A percentile compares a stretch with the other conserved stretches of the same genome.
phyloP scores from a whole-genome alignment of 1,284 basidiomycete genomes.

The Malassezia arunalokei region DNA sequence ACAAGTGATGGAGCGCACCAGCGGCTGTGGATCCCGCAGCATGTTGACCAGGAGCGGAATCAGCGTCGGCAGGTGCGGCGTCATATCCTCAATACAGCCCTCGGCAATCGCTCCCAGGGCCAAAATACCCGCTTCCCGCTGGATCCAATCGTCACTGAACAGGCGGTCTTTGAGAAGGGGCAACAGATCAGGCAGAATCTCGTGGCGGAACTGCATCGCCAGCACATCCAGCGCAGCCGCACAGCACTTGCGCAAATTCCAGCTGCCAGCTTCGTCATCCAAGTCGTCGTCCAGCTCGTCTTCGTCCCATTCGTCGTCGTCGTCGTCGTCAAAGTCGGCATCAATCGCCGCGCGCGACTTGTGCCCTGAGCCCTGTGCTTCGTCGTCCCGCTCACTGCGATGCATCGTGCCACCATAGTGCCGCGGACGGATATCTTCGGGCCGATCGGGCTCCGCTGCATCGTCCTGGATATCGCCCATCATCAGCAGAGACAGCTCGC shows the following conservation, averaged over 20 bases:
- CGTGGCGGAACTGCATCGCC: conserved; percentile 76
- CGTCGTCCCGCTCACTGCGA: conserved; percentile 45
- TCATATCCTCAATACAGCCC: conserved; percentile 90
- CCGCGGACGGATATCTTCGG: conserved; percentile 80
- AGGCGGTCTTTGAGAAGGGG: conserved; percentile 84
- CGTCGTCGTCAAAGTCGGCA: conserved; percentile 47
- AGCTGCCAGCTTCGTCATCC: conserved; percentile 93
- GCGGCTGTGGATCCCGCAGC: conserved; percentile 83
- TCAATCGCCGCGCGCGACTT: conserved; percentile 29
- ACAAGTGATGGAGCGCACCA: conserved; percentile 95
- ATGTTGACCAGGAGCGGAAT: conserved; percentile 84
- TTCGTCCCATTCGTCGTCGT: conserved; percentile 62
- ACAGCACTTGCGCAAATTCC: conserved; percentile 96
- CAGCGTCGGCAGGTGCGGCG: conserved; percentile 81
- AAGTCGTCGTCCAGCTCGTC: conserved; percentile 74
- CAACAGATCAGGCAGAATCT: conserved; percentile 75
- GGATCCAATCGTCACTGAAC: conserved; percentile 84
- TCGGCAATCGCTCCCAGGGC: conserved; percentile 97
- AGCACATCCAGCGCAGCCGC: conserved; percentile 95
- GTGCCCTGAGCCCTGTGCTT: conserved; percentile 26
- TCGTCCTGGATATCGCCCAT: conserved; percentile 78
- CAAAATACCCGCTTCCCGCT: conserved; percentile 87
- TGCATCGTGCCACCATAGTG: conserved; percentile 72
- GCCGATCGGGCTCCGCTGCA: conserved; percentile 66
- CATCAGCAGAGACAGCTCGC: conserved; percentile 89